Evolutionary conservation across 768 basidiomycete genomes (phyloP).

Genomic region (Calocybe gangraenosa): DNA sequence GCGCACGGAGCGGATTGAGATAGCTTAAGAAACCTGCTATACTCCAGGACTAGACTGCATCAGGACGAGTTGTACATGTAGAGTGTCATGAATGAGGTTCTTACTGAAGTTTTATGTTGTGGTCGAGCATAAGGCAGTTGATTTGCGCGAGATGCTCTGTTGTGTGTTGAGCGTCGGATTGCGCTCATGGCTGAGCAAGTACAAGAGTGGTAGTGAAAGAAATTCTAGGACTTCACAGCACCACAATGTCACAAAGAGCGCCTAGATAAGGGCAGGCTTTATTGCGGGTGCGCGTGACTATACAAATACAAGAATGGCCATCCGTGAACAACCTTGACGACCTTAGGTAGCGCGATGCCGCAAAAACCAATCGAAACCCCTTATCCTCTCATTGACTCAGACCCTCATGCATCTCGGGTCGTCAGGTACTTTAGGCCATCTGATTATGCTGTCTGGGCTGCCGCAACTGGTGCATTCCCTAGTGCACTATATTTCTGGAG

Average conservation of each 20-base stretch:
- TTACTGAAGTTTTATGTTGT: slow-evolving; percentile 43
- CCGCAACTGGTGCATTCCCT: slow-evolving; percentile 77
- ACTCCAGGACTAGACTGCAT: slow-evolving; percentile 40
- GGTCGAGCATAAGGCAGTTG: slow-evolving; percentile 58
- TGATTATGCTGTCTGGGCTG: slow-evolving; percentile 86
- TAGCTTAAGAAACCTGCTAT: slow-evolving; percentile 45
- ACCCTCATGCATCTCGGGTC: slow-evolving; percentile 87
- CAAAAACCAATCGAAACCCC: slow-evolving; percentile 51
- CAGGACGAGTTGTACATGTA: slow-evolving; percentile 5
- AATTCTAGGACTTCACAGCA: neutral
- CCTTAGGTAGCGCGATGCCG: slow-evolving; percentile 34
- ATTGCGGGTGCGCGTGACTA: slow-evolving; percentile 25
- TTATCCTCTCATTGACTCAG: slow-evolving; percentile 90
- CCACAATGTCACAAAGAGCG: slow-evolving; percentile 17
- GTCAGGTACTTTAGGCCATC: slow-evolving; percentile 83
- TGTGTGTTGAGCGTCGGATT: slow-evolving; percentile 35
- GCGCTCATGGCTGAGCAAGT: slow-evolving; percentile 47
- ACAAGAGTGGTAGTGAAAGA: neutral
- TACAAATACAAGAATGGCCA: slow-evolving; percentile 16
- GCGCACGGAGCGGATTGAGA: slow-evolving; percentile 45
- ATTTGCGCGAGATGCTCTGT: slow-evolving; percentile 26
- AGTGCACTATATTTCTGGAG: slow-evolving; percentile 79
- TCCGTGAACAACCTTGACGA: slow-evolving; percentile 24
- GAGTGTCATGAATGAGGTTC: slow-evolving; percentile 13
- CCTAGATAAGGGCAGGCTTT: slow-evolving; percentile 31